Evolutionary conservation across 352 stramenopile genomes (phyloP).

Genomic region (Peronospora farinosa): DNA sequence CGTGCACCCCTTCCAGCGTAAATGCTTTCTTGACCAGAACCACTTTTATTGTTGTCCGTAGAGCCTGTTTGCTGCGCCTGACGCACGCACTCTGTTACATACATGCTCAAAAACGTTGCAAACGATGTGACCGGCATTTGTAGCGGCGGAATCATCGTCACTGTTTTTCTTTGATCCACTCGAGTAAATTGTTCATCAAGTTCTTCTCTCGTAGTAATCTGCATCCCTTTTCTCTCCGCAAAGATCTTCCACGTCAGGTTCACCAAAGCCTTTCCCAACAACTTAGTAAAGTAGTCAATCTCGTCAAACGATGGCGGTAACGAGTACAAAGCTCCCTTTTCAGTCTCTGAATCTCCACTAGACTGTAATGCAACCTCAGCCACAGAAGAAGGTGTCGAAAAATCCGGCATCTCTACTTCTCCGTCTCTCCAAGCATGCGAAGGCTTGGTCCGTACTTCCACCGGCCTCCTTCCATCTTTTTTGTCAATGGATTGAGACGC

Average conservation of each 20-base stretch:
- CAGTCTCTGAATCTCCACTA: not conserved
- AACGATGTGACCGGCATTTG: constrained; percentile 47
- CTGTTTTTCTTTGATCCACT: constrained; percentile 49
- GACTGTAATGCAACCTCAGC: not conserved
- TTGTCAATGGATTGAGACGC: constrained; percentile 8
- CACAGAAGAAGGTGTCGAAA: constrained; percentile 8
- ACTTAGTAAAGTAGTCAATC: constrained; percentile 49
- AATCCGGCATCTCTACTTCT: constrained; percentile 31
- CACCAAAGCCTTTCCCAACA: constrained; percentile 60
- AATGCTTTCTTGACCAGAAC: constrained; percentile 5
- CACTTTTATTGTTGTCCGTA: not conserved
- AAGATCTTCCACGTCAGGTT: constrained; percentile 52
- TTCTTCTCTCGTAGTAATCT: constrained; percentile 25
- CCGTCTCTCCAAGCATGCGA: constrained; percentile 64
- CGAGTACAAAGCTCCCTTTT: constrained; percentile 11
- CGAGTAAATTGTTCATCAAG: constrained; percentile 34
- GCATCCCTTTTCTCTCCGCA: constrained; percentile 23
- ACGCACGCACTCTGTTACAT: constrained; percentile 41
- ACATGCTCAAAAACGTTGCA: constrained; percentile 49
- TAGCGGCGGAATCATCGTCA: constrained; percentile 21
- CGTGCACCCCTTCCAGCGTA: not conserved
- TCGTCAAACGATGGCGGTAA: constrained; percentile 36
- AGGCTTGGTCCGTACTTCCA: constrained; percentile 45
- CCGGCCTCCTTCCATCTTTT: not conserved
- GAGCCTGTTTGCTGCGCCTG: constrained; percentile 9